Evolutionary conservation across 345 rosid species (phyloP).

Genomic region (Syzygium oleosum): DNA sequence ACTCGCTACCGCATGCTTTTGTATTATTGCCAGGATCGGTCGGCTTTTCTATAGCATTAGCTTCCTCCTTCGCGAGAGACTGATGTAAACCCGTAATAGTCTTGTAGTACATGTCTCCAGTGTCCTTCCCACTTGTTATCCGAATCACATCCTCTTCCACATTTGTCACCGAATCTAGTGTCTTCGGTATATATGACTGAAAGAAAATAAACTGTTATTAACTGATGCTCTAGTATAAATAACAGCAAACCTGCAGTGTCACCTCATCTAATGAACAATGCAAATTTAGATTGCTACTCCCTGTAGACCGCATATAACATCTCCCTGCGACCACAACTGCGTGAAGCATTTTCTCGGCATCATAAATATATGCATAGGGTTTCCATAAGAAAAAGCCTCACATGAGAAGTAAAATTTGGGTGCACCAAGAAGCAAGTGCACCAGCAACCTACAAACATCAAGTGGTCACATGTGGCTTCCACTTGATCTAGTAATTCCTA

Average conservation of each 20-base stretch:
- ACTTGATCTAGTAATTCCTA: not conserved
- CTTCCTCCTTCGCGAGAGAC: constrained; percentile 37
- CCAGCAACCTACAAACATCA: not conserved
- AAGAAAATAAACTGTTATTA: not conserved
- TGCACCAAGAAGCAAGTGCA: not conserved
- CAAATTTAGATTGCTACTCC: not conserved
- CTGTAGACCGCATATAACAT: not conserved
- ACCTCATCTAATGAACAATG: not conserved
- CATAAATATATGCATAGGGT: not conserved
- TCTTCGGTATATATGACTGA: constrained; percentile 83
- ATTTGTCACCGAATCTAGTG: constrained; percentile 67
- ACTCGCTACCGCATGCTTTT: constrained; percentile 2
- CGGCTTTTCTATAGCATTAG: constrained; percentile 6
- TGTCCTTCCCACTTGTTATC: constrained; percentile 70
- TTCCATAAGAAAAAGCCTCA: not conserved
- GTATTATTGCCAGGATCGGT: not conserved
- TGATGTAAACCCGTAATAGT: constrained; percentile 82
- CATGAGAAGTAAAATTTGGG: not conserved
- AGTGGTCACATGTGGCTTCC: not conserved
- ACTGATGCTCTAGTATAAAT: not conserved
- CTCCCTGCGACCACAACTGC: not conserved
- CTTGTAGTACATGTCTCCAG: constrained; percentile 62
- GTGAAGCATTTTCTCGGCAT: not conserved
- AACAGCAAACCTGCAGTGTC: not conserved
- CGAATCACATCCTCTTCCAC: constrained; percentile 69